Conservation (phyloP, 192 early-diverging fungal species). For the Coemansia sp. region DNA sequence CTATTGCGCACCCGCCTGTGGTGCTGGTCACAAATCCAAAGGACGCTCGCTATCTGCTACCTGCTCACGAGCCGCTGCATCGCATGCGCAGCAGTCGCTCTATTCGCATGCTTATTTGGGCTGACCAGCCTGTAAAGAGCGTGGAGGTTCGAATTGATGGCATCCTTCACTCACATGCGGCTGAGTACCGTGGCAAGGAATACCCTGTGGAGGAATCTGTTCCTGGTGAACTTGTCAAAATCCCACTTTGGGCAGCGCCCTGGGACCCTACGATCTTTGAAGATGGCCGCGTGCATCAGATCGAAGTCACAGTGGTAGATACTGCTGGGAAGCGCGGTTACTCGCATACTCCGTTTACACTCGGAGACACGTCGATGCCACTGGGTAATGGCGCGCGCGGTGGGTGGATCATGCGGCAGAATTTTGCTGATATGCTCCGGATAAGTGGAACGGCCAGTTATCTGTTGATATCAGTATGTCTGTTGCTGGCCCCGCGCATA, state of each 20-base stretch:
- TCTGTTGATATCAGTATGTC: slow-evolving; percentile 45
- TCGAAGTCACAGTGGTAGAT: slow-evolving; percentile 66
- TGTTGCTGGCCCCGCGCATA: slow-evolving; percentile 34
- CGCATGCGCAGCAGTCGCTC: slow-evolving; percentile 63
- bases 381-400: slow-evolving; percentile 65
- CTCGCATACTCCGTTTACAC: slow-evolving; percentile 60
- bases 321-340: slow-evolving; percentile 51
- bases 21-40: slow-evolving; percentile 88
- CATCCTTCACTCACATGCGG: slow-evolving; percentile 35
- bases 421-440: slow-evolving; percentile 60
- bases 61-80: slow-evolving; percentile 67
- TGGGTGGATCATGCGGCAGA: slow-evolving; percentile 68
- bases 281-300: slow-evolving; percentile 61
- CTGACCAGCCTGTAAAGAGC: slow-evolving; percentile 41
- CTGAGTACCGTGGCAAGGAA: slow-evolving; percentile 54
- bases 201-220: slow-evolving; percentile 14
- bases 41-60: slow-evolving; percentile 72
- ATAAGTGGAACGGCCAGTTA: slow-evolving; percentile 22
- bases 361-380: slow-evolving; percentile 56
- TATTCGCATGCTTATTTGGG: slow-evolving; percentile 78
- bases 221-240: slow-evolving; percentile 40
- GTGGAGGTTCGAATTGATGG: slow-evolving; percentile 59
- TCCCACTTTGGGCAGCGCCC: slow-evolving; percentile 67
- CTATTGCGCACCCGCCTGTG: slow-evolving; percentile 65
- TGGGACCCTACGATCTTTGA: slow-evolving; percentile 74